Evolutionary conservation across 129 eudicot species (phyloP).

Genomic region (Sambucus nigra): DNA sequence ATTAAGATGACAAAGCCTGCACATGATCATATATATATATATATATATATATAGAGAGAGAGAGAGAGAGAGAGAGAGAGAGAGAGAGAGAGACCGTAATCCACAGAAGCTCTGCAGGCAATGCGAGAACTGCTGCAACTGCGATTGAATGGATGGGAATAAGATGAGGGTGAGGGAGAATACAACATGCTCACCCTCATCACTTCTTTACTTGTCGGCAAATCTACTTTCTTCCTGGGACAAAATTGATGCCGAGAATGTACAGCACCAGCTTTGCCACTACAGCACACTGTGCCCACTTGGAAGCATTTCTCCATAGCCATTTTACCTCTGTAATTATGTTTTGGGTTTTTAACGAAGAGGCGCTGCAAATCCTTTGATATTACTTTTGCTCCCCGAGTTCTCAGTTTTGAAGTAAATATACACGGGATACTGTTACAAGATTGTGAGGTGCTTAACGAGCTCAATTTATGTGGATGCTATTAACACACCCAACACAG

Average conservation of each 20-base stretch:
- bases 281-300: slow-evolving; percentile 10
- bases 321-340: slow-evolving; percentile 5
- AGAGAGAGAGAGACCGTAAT: slow-evolving; percentile 26
- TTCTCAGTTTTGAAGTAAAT: background rate
- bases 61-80: slow-evolving; percentile 5
- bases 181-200: background rate
- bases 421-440: slow-evolving; percentile 22
- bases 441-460: slow-evolving; percentile 27
- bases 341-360: background rate
- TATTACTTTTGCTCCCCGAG: background rate
- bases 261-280: slow-evolving; percentile 22
- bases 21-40: too few species aligned
- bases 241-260: slow-evolving; percentile 16
- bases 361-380: background rate
- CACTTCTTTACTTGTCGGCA: slow-evolving; percentile 9
- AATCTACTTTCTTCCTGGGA: slow-evolving; percentile 8
- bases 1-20: too few species aligned
- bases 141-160: slow-evolving; percentile 12
- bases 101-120: slow-evolving; percentile 34
- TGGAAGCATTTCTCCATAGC: slow-evolving; percentile 35
- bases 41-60: too few species aligned
- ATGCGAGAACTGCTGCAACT: slow-evolving; percentile 11
- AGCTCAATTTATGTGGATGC: slow-evolving; percentile 33
- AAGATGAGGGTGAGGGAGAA: slow-evolving; percentile 6
- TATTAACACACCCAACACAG: slow-evolving; percentile 3